Base-by-base conservation (phyloP, 257 asterid genomes). In the Salvia rosmarinus region DNA sequence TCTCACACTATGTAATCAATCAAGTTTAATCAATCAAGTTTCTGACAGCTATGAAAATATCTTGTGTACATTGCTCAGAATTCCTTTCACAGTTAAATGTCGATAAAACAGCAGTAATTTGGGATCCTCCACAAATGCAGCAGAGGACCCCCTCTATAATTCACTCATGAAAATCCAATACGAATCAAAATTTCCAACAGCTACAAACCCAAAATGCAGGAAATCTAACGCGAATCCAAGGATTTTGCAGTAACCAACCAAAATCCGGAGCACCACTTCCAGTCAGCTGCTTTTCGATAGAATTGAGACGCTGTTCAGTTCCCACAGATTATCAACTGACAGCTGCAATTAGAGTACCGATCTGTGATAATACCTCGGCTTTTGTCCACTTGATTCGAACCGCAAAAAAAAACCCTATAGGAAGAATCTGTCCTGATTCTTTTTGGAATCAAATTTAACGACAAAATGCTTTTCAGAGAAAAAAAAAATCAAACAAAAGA, bases 111-210 rank as follows among this genome's bases (percentile, higher is more conserved):
- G 25, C 73, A 64, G 56, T 63, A 47, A 50, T 61, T 64, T 67
- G 71, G 82, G 72, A 78, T 78, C 82, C 82, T 78, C 82, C 75
- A 73, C 82, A 78, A 52, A 59, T 51, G 75, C 75, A 78, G 82
- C 44, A 73, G 82, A 78, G 82, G 78, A 78, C 78, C 78, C 82
- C 70, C 70, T 72, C 62, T 51, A 72, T 42, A 75, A 75, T 71
- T 79, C 69, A 71, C 21, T 55, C 80, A 75, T 67, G 59, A 66
- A 70, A 70, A 72, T 35, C 63, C 55, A 35, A 50, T 51, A 67
- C 9, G 6, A 60, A 65, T 40, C 4, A 8, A 17, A 23, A 50
- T 23, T 39, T 39, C 60, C 75, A 21, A 34, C 52, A 28, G 39
- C 52, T 52, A 66, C 19, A 25, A 46, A 59, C 64, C 54, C 56